Percentiles rank a stretch among this genome's conserved stretches.
Evolutionary conservation across 2,329 filamentous ascomycete genomes (phyloP).

Genomic region (Cordyceps militaris): DNA sequence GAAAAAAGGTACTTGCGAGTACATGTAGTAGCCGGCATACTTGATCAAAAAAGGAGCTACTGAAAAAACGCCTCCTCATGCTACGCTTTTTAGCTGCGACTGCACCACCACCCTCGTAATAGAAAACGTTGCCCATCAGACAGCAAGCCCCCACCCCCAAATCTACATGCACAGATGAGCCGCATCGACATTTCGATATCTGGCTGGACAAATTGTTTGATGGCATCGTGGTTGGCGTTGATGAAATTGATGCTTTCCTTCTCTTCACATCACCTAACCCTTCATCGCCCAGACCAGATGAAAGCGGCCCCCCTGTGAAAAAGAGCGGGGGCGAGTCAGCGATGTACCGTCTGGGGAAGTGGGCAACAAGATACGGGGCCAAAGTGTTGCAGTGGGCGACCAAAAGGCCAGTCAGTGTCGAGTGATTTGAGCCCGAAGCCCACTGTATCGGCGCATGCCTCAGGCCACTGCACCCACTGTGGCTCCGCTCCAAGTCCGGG

Average conservation of each 20-base stretch:
- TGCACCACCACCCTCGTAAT: neutral
- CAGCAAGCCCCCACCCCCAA: neutral
- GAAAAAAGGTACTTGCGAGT: conserved; percentile 1
- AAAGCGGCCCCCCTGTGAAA: neutral
- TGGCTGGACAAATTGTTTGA: neutral
- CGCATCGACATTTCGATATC: neutral
- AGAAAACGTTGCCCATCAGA: neutral
- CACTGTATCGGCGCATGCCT: neutral
- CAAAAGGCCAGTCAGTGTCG: neutral
- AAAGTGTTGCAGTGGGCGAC: neutral
- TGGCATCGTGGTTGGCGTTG: neutral
- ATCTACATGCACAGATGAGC: neutral
- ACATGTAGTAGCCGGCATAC: too few relatives aligned
- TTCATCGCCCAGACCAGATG: neutral
- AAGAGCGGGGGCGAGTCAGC: neutral
- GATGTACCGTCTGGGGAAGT: conserved; percentile 12
- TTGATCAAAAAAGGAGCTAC: too few relatives aligned
- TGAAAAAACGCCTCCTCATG: neutral
- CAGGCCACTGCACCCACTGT: neutral
- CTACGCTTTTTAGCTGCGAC: neutral
- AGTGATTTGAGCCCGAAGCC: neutral
- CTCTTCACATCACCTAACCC: neutral
- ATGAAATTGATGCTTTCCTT: neutral
- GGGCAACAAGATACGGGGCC: neutral
- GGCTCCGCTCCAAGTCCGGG: conserved; percentile 2